Percentiles rank a stretch among this genome's conserved stretches.
Conservation (phyloP, 2,329 filamentous ascomycete genomes). For the Paecilomyces sp. region DNA sequence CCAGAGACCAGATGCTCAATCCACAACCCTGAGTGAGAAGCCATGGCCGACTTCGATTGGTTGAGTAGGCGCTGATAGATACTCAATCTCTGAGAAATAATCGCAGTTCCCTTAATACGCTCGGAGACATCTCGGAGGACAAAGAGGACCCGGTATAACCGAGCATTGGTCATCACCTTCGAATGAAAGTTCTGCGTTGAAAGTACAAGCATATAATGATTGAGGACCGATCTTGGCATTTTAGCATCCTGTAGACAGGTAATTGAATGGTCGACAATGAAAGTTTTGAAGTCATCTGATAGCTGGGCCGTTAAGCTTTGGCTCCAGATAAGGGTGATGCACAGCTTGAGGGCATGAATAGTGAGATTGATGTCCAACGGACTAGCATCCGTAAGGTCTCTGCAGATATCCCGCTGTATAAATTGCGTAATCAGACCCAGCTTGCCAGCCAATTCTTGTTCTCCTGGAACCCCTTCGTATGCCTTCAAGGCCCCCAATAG, state of each 20-base stretch:
- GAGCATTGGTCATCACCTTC: conserved; percentile 65
- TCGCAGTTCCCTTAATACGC: conserved; percentile 70
- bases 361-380: conserved; percentile 61
- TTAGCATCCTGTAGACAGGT: conserved; percentile 61
- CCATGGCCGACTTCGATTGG: conserved; percentile 65
- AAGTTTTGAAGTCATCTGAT: conserved; percentile 69
- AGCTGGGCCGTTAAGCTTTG: conserved; percentile 63
- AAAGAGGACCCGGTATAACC: conserved; percentile 63
- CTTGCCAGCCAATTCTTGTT: conserved; percentile 64
- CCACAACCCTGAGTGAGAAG: conserved; percentile 65
- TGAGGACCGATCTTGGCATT: conserved; percentile 68
- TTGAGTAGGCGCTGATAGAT: conserved; percentile 73
- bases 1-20: conserved; percentile 73
- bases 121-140: conserved; percentile 66
- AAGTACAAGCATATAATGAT: conserved; percentile 72
- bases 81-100: conserved; percentile 66
- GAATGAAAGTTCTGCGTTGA: conserved; percentile 71
- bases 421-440: conserved; percentile 72
- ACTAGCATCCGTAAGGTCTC: conserved; percentile 49
- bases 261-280: conserved; percentile 75
- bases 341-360: conserved; percentile 69
- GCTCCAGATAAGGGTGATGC: conserved; percentile 70
- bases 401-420: conserved; percentile 71
- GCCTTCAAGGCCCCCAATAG: conserved; percentile 68
- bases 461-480: conserved; percentile 74